Conservation (phyloP, 495 filamentous ascomycete species). For the Hypoxylon subgilvum region DNA sequence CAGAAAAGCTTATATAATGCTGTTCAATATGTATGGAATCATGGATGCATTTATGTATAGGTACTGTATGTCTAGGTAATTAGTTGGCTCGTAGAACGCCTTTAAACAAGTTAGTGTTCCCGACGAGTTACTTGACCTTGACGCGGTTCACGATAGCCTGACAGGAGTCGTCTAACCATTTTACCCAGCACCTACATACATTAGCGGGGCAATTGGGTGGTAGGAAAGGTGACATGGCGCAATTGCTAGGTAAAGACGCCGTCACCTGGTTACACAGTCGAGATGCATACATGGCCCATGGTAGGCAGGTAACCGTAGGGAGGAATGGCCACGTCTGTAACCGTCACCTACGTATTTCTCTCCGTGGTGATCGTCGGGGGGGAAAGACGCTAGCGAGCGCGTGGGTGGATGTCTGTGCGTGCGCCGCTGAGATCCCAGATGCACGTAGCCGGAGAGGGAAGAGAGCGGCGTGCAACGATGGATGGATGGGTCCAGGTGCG, state of each 20-base stretch:
- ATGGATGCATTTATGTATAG: no score
- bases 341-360: neutral
- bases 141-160: no score
- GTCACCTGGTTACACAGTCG: constrained; percentile 25
- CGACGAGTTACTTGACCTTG: neutral
- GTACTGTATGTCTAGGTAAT: no score
- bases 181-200: neutral
- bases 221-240: constrained; percentile 15
- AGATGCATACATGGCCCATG: no score
- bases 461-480: constrained; percentile 3
- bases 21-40: neutral
- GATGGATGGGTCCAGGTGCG: constrained; percentile 17
- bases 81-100: neutral
- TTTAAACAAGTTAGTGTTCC: neutral
- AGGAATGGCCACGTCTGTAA: no score
- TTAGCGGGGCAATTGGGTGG: neutral
- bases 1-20: neutral
- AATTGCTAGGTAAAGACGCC: constrained; percentile 5
- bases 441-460: constrained; percentile 28
- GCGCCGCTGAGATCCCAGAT: constrained; percentile 28
- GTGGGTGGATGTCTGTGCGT: neutral
- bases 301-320: no score
- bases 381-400: constrained; percentile 10
- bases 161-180: no score
- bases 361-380: constrained; percentile 22